Base-by-base conservation (phyloP, 352 stramenopile genomes). In the Phytophthora tubulina region DNA sequence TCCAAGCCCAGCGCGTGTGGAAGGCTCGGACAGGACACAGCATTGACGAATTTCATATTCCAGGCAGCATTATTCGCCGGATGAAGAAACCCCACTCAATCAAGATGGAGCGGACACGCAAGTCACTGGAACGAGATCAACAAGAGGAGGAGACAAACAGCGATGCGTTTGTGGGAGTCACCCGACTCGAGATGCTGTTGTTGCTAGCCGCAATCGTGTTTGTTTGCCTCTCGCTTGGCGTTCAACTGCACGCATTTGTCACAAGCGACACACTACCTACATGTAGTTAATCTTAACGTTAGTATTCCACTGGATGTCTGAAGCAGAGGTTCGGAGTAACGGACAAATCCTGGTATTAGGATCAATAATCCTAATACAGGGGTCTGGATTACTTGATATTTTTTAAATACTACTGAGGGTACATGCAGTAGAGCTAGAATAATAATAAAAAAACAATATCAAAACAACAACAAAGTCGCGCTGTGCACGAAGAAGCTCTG, bases 1-100 rank as follows among this genome's bases (percentile, higher is more conserved):
- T 76, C 14, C 73, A 73, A 71, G 70, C 70, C 30, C 70, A 76
- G 17, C 52, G 70, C 17, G 58, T 33, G 36, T 76, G 70, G 70
- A 73, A 65, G 30, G 38, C 52, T 4, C 56, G 52, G n/a, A 76
- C 70, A 41, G 70, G 70, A 31, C 57, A n/a, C 45, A 73, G 63
- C 48, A 76, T 76, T 14, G 70, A 76, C 42, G 63, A 73, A 44
- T 76, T 76, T 68, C 15, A 35, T 31, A 67, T 65, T 39, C 51
- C 70, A 32, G 17, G 11, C 15, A 48, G 48, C 15, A 33, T 21
- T 10, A n/a, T 15, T 39, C 45, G 61, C 8, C 15, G 31, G 6
- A 55, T 39, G 54, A 60, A 67, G 48, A 63, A 58, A 35, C 1
- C 41, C 38, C 31, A 32, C 27, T 44, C 15, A 9, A 6, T 30